Percentiles rank a stretch among this genome's conserved stretches.
Evolutionary conservation across 1,284 basidiomycete species (phyloP).

Genomic region (Trichosporon sp.): DNA sequence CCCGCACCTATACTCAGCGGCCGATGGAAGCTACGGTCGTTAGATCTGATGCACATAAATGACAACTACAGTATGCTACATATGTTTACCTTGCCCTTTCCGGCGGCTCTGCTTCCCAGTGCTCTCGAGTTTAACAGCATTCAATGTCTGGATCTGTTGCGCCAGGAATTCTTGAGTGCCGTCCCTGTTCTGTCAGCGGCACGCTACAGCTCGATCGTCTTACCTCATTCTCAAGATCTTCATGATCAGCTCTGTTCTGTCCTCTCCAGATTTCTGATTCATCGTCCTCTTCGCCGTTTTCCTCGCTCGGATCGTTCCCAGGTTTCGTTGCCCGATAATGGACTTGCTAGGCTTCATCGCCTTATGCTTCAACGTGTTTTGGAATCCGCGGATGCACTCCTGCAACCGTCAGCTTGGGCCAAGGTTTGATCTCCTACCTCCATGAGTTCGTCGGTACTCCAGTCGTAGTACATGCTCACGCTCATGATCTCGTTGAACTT

Average conservation of each 20-base stretch:
- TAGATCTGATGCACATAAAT: slow-evolving; percentile 24
- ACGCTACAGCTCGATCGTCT: slow-evolving; percentile 39
- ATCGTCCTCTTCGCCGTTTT: slow-evolving; percentile 88
- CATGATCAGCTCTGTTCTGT: slow-evolving; percentile 82
- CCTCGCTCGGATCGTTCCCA: slow-evolving; percentile 92
- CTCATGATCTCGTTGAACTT: slow-evolving; percentile 92
- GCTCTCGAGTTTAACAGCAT: slow-evolving; percentile 42
- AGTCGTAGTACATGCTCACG: slow-evolving; percentile 89
- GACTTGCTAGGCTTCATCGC: slow-evolving; percentile 87
- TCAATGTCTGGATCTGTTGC: slow-evolving; percentile 66
- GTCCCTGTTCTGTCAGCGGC: slow-evolving; percentile 60
- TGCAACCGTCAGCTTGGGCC: slow-evolving; percentile 37
- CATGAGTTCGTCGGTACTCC: slow-evolving; percentile 90
- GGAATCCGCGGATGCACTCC: slow-evolving; percentile 83
- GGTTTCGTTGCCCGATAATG: slow-evolving; percentile 77
- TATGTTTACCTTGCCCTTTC: neutral
- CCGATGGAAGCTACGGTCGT: no score
- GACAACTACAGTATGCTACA: slow-evolving; percentile 25
- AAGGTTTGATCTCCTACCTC: slow-evolving; percentile 59
- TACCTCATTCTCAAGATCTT: slow-evolving; percentile 90
- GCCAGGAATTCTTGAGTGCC: slow-evolving; percentile 85
- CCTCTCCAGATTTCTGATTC: slow-evolving; percentile 60
- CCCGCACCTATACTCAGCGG: no score
- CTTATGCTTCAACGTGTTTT: slow-evolving; percentile 69
- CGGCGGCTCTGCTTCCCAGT: neutral